These are phyloP conservation scores for Yarrowia sp. DNA, from an alignment of 805 yeast genomes.

Conservation along the genomic window DNA sequence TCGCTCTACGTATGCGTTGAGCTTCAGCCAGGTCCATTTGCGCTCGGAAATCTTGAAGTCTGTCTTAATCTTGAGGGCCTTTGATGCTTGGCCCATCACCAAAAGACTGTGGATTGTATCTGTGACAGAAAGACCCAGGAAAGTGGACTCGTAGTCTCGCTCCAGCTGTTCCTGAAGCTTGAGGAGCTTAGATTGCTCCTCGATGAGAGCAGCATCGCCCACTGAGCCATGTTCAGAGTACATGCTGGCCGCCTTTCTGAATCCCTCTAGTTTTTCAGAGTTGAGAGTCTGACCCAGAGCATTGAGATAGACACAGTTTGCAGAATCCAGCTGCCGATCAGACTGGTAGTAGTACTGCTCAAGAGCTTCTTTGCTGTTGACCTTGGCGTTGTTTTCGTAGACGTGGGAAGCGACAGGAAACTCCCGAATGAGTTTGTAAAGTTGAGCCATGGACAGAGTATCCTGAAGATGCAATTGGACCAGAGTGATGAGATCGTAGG, in stretches of 20 bases:
- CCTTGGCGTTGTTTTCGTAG: conserved; percentile 52
- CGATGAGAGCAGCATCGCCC: conserved; percentile 53
- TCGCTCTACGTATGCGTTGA: conserved; percentile 57
- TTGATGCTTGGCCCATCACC: conserved; percentile 57
- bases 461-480: conserved; percentile 63
- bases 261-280: conserved; percentile 45
- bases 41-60: conserved; percentile 65
- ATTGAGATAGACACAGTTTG: conserved; percentile 53
- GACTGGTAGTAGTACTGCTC: conserved; percentile 69
- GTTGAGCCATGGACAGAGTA: conserved; percentile 66
- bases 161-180: conserved; percentile 57
- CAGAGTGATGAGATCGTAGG: conserved; percentile 64
- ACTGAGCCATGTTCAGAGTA: conserved; percentile 46
- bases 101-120: conserved; percentile 59
- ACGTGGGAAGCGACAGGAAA: conserved; percentile 54
- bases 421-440: conserved; percentile 68
- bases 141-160: conserved; percentile 51
- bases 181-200: conserved; percentile 56
- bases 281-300: conserved; percentile 40
- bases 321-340: conserved; percentile 60
- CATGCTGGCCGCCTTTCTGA: conserved; percentile 50
- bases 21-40: conserved; percentile 61
- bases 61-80: conserved; percentile 58
- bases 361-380: conserved; percentile 52
- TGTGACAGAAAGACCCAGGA: conserved; percentile 55